A percentile compares a stretch with the other conserved stretches of the same genome.
These are phyloP conservation scores for Amesomyces nigricolor DNA, from an alignment of 2,329 filamentous ascomycete species.

Conservation along the genomic window DNA sequence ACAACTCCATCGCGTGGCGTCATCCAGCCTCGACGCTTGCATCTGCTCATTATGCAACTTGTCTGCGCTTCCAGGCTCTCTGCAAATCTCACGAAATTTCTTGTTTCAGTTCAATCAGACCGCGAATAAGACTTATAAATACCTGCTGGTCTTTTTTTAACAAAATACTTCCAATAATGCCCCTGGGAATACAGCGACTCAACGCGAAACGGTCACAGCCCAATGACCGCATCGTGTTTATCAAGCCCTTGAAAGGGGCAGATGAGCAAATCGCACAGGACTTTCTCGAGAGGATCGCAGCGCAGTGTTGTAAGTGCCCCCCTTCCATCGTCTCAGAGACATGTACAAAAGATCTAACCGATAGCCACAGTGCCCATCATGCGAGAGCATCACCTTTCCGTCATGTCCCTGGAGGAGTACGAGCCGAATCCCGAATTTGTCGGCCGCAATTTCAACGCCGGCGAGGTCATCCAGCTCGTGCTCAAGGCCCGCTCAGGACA, in stretches of 20 bases:
- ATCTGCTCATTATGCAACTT: not conserved
- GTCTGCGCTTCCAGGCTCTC: not conserved
- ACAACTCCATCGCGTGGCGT: not conserved
- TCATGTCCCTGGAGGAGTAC: slow-evolving; percentile 74
- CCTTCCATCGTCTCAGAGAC: too few relatives aligned
- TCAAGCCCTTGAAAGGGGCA: slow-evolving; percentile 66
- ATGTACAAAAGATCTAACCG: too few relatives aligned
- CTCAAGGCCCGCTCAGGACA: slow-evolving; percentile 60
- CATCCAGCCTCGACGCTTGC: not conserved
- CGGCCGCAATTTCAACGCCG: slow-evolving; percentile 85
- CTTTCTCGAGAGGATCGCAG: slow-evolving; percentile 71
- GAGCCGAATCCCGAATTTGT: slow-evolving; percentile 76
- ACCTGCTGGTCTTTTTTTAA: too few relatives aligned
- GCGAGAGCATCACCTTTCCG: slow-evolving; percentile 57
- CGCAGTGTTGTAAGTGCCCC: slow-evolving; percentile 59
- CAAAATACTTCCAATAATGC: slow-evolving; percentile 59
- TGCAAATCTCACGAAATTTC: too few relatives aligned
- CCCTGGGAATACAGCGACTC: slow-evolving; percentile 69
- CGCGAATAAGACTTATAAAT: too few relatives aligned
- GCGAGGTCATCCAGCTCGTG: slow-evolving; percentile 81
- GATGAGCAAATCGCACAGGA: slow-evolving; percentile 59
- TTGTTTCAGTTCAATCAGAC: too few relatives aligned
- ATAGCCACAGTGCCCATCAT: slow-evolving; percentile 56
- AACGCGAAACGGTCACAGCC: slow-evolving; percentile 71
- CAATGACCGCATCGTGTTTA: slow-evolving; percentile 76